A percentile compares a stretch with the other conserved stretches of the same genome.
Evolutionary conservation across 345 rosid genomes (phyloP).

Genomic region (Lagerstroemia speciosa): DNA sequence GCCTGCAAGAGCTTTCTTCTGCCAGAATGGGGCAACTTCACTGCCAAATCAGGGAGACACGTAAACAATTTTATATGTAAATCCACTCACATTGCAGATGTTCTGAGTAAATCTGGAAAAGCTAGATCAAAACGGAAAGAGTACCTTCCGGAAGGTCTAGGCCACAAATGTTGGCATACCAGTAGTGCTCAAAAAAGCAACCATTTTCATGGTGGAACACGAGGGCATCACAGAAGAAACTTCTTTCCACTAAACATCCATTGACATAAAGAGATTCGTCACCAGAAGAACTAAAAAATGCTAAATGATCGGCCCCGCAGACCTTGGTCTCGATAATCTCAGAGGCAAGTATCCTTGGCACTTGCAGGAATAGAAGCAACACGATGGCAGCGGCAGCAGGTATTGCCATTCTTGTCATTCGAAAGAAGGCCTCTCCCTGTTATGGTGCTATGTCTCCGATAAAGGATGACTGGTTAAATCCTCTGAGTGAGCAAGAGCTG

Average conservation of each 20-base stretch:
- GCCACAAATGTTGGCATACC: conserved; percentile 25
- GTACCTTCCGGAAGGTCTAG: conserved; percentile 41
- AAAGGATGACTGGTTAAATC: neutral
- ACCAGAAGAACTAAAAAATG: conserved; percentile 30
- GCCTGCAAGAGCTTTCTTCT: conserved; percentile 52
- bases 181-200: conserved; percentile 34
- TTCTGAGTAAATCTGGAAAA: neutral
- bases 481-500: neutral
- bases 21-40: conserved; percentile 13
- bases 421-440: neutral
- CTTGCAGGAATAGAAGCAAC: conserved; percentile 35
- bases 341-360: conserved; percentile 28
- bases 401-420: conserved; percentile 15
- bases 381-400: conserved; percentile 20
- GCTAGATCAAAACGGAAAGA: conserved; percentile 2
- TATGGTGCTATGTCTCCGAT: neutral
- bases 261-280: conserved; percentile 43
- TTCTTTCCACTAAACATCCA: conserved; percentile 41
- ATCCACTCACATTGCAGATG: neutral
- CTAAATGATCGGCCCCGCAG: conserved; percentile 47
- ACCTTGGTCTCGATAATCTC: conserved; percentile 34
- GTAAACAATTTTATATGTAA: conserved; percentile 8
- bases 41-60: conserved; percentile 23
- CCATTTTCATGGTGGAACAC: conserved; percentile 31
- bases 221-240: conserved; percentile 47